These are phyloP conservation scores for Rhodosporidiobolus odoratus DNA, from an alignment of 768 basidiomycete genomes.

Conservation along the genomic window DNA sequence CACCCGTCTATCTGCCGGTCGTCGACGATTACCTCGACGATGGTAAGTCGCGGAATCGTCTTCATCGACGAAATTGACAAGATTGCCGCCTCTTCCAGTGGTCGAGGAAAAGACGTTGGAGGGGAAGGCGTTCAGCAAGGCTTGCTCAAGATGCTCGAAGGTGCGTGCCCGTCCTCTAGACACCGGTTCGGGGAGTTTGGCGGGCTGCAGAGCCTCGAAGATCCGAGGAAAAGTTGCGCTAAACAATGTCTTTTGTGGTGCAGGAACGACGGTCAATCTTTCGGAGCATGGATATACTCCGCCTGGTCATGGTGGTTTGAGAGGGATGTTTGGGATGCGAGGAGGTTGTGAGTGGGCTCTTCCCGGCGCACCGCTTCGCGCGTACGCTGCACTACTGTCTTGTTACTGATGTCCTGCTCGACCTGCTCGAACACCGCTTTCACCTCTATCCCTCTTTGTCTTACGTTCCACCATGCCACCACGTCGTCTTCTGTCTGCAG, in stretches of 20 bases:
- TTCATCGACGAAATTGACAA: conserved; percentile 97
- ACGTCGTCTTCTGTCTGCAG: conserved; percentile 17
- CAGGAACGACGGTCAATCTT: conserved; percentile 54
- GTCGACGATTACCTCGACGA: too few relatives aligned
- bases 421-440: neutral
- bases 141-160: conserved; percentile 88
- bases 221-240: neutral
- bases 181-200: too few relatives aligned
- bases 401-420: too few relatives aligned
- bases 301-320: conserved; percentile 12
- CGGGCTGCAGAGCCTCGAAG: too few relatives aligned
- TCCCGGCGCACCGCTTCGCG: too few relatives aligned
- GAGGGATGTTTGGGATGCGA: conserved; percentile 5
- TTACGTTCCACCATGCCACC: neutral
- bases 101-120: conserved; percentile 67
- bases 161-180: conserved; percentile 58
- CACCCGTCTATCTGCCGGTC: too few relatives aligned
- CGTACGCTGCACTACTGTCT: too few relatives aligned
- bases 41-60: conserved; percentile 78
- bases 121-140: conserved; percentile 92
- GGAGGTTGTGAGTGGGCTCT: conserved; percentile 25
- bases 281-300: conserved; percentile 50
- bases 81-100: conserved; percentile 59
- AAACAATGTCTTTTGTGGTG: neutral
- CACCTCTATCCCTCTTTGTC: neutral